Base-by-base conservation (phyloP, 371 early-diverging fungal genomes). In the Mortierella sp. region DNA sequence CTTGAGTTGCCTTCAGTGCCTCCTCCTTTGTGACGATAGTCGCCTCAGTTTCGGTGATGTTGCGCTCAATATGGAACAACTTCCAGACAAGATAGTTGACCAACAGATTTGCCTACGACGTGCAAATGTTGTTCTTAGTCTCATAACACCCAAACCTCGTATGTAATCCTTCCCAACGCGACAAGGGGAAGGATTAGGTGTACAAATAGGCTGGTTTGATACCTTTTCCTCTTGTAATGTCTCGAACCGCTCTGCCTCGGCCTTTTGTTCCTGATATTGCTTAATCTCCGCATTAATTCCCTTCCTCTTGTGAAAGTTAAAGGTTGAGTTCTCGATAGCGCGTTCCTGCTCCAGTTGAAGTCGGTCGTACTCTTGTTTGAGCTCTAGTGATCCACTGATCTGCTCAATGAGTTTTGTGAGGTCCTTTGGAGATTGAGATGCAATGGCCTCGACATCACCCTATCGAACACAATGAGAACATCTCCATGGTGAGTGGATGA, bases 401-500 rank as follows among this genome's bases (percentile, higher is more conserved):
- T 95, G 93, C 79, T 99, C 99, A 68, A 99, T 94, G 38, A 99
- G 80, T 12, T 85, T 83, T 3, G 99, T 95, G 63, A 99, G 85
- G 47, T 99, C 98, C 64, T 91, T 94, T 2, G 99, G 93, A 23
- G 93, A 91, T 82, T 99, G 99, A 23, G 95, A 90, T 5, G 99
- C 97, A n/a, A 98, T 90, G 6, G 95, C 90, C 71, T 98, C 97
- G 5, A 99, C 95, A 83, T 99, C 99, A 26, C 99, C 99, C 88
- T 89, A 41, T n/a, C n/a, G n/a, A n/a, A n/a, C n/a, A n/a, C n/a
- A n/a, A n/a, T n/a, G n/a, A n/a, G n/a, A n/a, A n/a, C n/a, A n/a
- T n/a, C 14, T 38, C 39, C 38, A 38, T 38, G 38, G 5, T 12
- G 39, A 23, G 19, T 26, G 30, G 18, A 38, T 2, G 3, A 30